Conservation (phyloP, 2,329 filamentous ascomycete genomes). For the Clarireedia monteithiana region DNA sequence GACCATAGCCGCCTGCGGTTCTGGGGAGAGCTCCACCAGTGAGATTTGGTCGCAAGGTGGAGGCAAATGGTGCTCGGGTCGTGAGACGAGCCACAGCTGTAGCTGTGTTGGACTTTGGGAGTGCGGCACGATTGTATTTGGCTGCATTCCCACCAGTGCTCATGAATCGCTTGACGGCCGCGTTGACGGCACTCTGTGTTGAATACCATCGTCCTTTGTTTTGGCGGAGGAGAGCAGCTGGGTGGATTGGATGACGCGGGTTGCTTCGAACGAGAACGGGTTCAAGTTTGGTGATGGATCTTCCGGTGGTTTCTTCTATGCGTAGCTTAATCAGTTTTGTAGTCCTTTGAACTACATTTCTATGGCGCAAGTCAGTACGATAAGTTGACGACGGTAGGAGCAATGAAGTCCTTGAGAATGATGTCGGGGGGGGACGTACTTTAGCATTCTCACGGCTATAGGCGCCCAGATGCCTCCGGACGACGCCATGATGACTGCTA, state of each 20-base stretch:
- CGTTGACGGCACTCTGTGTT: conserved; percentile 46
- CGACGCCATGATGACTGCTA: conserved; percentile 23
- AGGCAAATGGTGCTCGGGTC: conserved; percentile 77
- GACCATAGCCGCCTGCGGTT: conserved; percentile 80
- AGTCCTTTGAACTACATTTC: conserved; percentile 40
- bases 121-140: conserved; percentile 42
- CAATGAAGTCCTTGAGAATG: neutral
- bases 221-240: conserved; percentile 55
- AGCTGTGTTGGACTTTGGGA: conserved; percentile 48
- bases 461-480: conserved; percentile 27
- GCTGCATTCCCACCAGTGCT: conserved; percentile 26
- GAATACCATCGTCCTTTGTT: conserved; percentile 56
- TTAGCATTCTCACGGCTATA: conserved; percentile 27
- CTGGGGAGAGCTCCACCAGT: conserved; percentile 80
- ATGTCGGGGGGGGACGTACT: conserved; percentile 18
- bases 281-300: conserved; percentile 44
- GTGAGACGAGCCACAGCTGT: conserved; percentile 54
- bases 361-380: conserved; percentile 24
- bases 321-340: conserved; percentile 38
- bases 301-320: conserved; percentile 32
- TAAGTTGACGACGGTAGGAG: neutral
- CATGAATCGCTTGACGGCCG: conserved; percentile 36
- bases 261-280: conserved; percentile 50
- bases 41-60: conserved; percentile 81
- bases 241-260: conserved; percentile 47